phyloP scores from a whole-genome alignment of 192 early-diverging fungal genomes.

The Paraglomus brasilianum region DNA sequence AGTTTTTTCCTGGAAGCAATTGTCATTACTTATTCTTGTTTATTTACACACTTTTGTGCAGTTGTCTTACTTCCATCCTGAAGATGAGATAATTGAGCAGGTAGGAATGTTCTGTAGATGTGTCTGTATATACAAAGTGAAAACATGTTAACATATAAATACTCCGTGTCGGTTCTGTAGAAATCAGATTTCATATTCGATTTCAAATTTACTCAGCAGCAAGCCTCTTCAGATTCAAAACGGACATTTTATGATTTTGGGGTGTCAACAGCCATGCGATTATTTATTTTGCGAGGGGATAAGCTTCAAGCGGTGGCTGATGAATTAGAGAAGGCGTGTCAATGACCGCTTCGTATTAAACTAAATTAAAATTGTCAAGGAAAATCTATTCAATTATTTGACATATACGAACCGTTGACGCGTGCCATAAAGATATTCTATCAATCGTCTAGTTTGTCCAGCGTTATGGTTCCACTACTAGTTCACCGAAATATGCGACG shows the following conservation, averaged over 20 bases:
- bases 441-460: no score
- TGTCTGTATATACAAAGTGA: neutral
- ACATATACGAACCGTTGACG: no score
- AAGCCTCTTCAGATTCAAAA: slow-evolving; percentile 69
- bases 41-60: slow-evolving; percentile 28
- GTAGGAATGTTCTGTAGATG: neutral
- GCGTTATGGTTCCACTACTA: slow-evolving; percentile 38
- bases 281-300: slow-evolving; percentile 56
- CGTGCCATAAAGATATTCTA: no score
- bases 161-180: slow-evolving; percentile 10
- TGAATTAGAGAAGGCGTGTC: slow-evolving; percentile 20
- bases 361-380: no score
- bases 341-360: neutral
- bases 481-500: slow-evolving; percentile 77
- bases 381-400: no score
- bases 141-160: neutral
- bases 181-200: slow-evolving; percentile 76
- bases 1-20: neutral
- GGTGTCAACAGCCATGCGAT: slow-evolving; percentile 69
- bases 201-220: slow-evolving; percentile 73
- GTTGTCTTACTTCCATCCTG: slow-evolving; percentile 81
- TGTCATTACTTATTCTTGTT: neutral
- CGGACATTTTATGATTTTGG: slow-evolving; percentile 86
- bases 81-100: slow-evolving; percentile 88
- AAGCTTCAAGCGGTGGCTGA: slow-evolving; percentile 51